A percentile compares a stretch with the other conserved stretches of the same genome.
Conservation (phyloP, 768 basidiomycete genomes). For the Podaxis sp. region DNA sequence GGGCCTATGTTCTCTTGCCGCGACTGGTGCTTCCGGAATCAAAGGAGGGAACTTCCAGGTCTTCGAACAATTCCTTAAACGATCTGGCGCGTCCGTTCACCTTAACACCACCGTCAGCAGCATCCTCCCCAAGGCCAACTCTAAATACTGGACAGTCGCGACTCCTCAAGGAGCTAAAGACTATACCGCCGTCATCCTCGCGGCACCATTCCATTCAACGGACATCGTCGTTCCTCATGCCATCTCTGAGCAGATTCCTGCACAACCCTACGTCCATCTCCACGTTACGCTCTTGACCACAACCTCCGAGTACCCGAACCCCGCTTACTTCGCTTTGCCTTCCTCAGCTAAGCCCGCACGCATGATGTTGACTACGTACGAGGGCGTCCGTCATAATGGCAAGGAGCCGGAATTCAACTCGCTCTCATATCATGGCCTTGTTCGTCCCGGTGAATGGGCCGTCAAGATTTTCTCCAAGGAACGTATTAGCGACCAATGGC, state of each 20-base stretch:
- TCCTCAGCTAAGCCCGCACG: conserved; percentile 46
- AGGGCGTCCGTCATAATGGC: conserved; percentile 52
- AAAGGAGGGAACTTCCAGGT: conserved; percentile 81
- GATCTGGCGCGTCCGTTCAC: conserved; percentile 65
- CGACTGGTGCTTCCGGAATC: conserved; percentile 62
- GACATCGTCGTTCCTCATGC: conserved; percentile 50
- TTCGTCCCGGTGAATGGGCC: conserved; percentile 57
- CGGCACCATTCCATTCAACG: conserved; percentile 79
- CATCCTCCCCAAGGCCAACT: conserved; percentile 44
- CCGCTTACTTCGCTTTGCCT: conserved; percentile 67
- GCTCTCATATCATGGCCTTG: conserved; percentile 71
- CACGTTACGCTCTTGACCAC: conserved; percentile 92
- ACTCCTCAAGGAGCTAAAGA: conserved; percentile 43
- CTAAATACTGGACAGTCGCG: conserved; percentile 47
- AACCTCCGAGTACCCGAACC: conserved; percentile 53
- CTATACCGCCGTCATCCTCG: conserved; percentile 80
- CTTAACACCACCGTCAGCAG: conserved; percentile 66
- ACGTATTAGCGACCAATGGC: conserved; percentile 64
- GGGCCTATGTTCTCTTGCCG: conserved; percentile 69
- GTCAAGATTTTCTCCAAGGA: conserved; percentile 88
- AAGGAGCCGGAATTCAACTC: conserved; percentile 83
- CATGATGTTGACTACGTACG: conserved; percentile 71
- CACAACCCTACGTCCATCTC: conserved; percentile 77
- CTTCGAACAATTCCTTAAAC: conserved; percentile 77
- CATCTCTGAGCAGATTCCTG: conserved; percentile 52